Base-by-base conservation (phyloP, 768 basidiomycete species). In the Nidularia pulvinata region DNA sequence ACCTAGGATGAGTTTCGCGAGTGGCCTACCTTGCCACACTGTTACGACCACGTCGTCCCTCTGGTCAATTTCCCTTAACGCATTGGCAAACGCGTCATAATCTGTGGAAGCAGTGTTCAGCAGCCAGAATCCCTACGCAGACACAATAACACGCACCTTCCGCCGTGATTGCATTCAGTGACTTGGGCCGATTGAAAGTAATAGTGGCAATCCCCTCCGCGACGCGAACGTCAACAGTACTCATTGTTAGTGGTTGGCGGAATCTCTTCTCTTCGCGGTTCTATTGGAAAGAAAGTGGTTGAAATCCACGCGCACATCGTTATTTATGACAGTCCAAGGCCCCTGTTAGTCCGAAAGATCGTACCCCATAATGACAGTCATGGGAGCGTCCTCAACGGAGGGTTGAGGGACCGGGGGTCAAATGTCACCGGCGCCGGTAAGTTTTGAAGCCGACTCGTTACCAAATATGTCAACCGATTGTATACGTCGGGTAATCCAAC, bases 191-290 rank as follows among this genome's bases (percentile, higher is more conserved):
- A 52, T 86, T 82, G 47, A 89, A 69, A 3, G 86, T 86, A 51
- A 89, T 84, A 1, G 85, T 88, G 13, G 88, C 88, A 56, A 89
- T 86, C 32, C 79, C 74, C 50, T 80, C 72, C 25, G 76, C 74
- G 54, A 87, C 67, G 19, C 80, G 61, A 49, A 86, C 70, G 0
- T 63, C 71, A 35, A 85, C 62, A 16, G 73, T 73, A 57, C 75
- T 78, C 77, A 79, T 79, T 4, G 36, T 51, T 39, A 13, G 34
- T 34, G 42, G 42, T 19, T 34, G 36, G 32, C 16, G n/a, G 37
- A 6, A 11, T 1, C 25, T 25, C 25, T 25, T 25, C 25, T 4
- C 25, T 25, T 25, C 4, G 25, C 25, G 2, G 25, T 25, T 25
- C 25, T 25, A 25, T 25, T 25, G 25, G 25, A 25, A 25, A 25